phyloP scores from a whole-genome alignment of 2,329 filamentous ascomycete species.

The Aspergillus clavatus region DNA sequence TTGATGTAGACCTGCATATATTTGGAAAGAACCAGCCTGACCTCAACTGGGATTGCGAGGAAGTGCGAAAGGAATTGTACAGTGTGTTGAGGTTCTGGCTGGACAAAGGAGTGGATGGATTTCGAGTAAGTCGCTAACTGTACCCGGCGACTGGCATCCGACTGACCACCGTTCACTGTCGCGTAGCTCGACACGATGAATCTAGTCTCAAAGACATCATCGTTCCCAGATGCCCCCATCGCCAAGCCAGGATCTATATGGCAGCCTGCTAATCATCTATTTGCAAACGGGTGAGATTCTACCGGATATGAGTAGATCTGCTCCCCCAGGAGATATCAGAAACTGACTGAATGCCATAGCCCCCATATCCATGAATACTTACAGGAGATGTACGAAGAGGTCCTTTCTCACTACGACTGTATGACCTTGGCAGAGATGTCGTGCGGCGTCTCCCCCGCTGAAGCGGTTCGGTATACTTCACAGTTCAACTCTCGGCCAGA shows the following conservation, averaged over 20 bases:
- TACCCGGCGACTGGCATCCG: background rate
- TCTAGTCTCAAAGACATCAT: constrained; percentile 57
- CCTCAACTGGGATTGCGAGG: constrained; percentile 69
- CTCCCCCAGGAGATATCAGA: background rate
- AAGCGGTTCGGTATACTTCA: constrained; percentile 36
- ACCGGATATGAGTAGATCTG: background rate
- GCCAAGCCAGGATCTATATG: constrained; percentile 39
- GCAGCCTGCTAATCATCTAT: constrained; percentile 54
- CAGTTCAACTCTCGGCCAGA: constrained; percentile 27
- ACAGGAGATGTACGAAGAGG: constrained; percentile 31
- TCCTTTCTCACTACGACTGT: constrained; percentile 33
- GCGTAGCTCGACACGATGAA: constrained; percentile 56
- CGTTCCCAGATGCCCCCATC: constrained; percentile 45
- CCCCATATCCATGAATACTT: constrained; percentile 38
- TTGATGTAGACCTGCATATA: constrained; percentile 11
- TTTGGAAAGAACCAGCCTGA: constrained; percentile 49
- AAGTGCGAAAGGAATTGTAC: constrained; percentile 61
- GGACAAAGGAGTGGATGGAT: constrained; percentile 63
- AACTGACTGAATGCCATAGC: constrained; percentile 10
- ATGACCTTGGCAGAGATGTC: constrained; percentile 43
- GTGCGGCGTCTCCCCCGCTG: constrained; percentile 26
- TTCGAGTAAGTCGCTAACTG: constrained; percentile 46
- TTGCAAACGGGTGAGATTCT: constrained; percentile 53
- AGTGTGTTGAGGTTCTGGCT: constrained; percentile 70
- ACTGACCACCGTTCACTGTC: background rate